These are phyloP conservation scores for Dioszegia aurantiaca DNA, from an alignment of 768 basidiomycete species.

Conservation along the genomic window DNA sequence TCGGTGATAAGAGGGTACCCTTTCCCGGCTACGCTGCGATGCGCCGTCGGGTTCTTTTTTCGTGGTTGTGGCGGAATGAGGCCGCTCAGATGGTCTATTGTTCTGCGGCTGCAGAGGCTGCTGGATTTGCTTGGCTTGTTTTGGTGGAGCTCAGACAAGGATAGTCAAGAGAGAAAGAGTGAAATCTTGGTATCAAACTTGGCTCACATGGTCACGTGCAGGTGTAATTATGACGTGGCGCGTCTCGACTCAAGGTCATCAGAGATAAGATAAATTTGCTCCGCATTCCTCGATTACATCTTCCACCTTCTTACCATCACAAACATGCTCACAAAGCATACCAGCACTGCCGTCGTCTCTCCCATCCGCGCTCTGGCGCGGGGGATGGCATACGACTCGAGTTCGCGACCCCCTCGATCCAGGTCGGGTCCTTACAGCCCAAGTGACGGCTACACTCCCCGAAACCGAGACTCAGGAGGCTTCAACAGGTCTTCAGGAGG, in stretches of 20 bases:
- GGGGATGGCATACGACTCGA: not conserved
- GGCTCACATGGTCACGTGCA: not conserved
- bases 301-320: not conserved
- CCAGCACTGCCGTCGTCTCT: not conserved
- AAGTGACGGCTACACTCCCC: not conserved
- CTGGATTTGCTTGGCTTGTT: too few relatives aligned
- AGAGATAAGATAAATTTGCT: constrained; percentile 7
- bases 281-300: not conserved
- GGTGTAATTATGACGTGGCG: constrained; percentile 11
- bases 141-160: too few relatives aligned
- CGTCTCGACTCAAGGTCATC: not conserved
- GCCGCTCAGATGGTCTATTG: too few relatives aligned
- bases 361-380: constrained; percentile 2
- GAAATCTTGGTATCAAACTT: constrained; percentile 7
- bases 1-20: too few relatives aligned
- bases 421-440: not conserved
- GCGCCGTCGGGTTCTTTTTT: too few relatives aligned
- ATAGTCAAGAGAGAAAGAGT: too few relatives aligned
- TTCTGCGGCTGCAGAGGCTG: too few relatives aligned
- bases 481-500: too few relatives aligned
- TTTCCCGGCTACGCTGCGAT: too few relatives aligned
- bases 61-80: too few relatives aligned
- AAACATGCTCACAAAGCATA: not conserved
- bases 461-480: not conserved
- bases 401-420: not conserved